These are phyloP conservation scores for Solanum pennellii DNA, from an alignment of 257 asterid species.

Conservation along the genomic window DNA sequence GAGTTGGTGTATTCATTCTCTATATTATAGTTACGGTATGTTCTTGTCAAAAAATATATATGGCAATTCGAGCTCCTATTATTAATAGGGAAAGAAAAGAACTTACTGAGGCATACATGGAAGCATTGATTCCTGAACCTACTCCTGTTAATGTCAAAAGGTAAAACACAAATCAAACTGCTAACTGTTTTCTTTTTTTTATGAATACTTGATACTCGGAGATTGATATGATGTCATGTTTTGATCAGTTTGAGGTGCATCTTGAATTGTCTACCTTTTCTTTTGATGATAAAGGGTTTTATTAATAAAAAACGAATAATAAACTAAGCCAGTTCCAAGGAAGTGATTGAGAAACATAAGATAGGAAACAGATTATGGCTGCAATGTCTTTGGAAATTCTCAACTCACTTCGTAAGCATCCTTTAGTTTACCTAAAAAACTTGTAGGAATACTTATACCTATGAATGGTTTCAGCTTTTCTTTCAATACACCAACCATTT, in stretches of 20 bases:
- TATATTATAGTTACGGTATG: slow-evolving; percentile 37
- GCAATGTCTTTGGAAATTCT: too few relatives aligned
- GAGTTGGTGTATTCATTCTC: slow-evolving; percentile 56
- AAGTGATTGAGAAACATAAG: too few relatives aligned
- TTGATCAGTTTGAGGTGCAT: not conserved
- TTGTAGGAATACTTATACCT: too few relatives aligned
- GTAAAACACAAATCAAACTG: slow-evolving; percentile 17
- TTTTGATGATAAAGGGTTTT: not conserved
- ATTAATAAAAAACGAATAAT: too few relatives aligned
- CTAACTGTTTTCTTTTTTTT: not conserved
- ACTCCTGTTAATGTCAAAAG: slow-evolving; percentile 65
- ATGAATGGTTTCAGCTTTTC: too few relatives aligned
- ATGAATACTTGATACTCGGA: not conserved
- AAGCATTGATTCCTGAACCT: slow-evolving; percentile 90
- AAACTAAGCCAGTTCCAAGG: too few relatives aligned
- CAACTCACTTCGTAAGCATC: too few relatives aligned
- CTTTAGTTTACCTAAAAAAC: too few relatives aligned
- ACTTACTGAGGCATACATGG: slow-evolving; percentile 88
- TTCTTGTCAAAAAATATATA: slow-evolving; percentile 51
- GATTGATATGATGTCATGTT: not conserved
- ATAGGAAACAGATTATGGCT: too few relatives aligned
- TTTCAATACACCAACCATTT: too few relatives aligned
- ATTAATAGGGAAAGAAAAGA: slow-evolving; percentile 62
- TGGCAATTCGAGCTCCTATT: slow-evolving; percentile 65
- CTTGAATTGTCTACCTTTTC: not conserved